Base-by-base conservation (phyloP, 2,329 filamentous ascomycete genomes). In the Aaosphaeria arxii region DNA sequence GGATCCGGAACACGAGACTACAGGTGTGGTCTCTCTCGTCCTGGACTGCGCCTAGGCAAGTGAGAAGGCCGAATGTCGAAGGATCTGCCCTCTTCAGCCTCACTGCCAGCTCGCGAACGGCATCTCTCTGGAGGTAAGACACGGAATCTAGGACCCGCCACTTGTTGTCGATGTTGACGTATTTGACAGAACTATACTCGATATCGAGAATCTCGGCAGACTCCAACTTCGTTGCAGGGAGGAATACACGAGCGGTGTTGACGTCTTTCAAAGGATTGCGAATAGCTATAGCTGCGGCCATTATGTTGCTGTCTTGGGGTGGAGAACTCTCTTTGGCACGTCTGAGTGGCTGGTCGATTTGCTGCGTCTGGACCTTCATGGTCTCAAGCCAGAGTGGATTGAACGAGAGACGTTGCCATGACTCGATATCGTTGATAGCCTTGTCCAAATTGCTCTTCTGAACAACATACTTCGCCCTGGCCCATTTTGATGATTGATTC, bases 11-110 rank as follows among this genome's bases (percentile, higher is more conserved):
- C 6, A 56, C 36, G n/a, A 46, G 29, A 7, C n/a, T 42, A 11
- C 11, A 17, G 7, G n/a, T 9, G 7, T 36, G 33, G 7, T 39
- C 13, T 5, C 11, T 42, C 11, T 13, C 11, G n/a, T 13, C 42
- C 33, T 55, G 58, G 6, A 62, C 48, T 11, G 63, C 51, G 1
- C 66, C 69, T 30, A 61, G 53, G 53, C 66, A 70, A 11, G 45
- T 48, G 2, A 66, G 53, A 4, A 69, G 53, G 2, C 66, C 63
- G 38, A 67, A 71, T 4, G 50, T 51, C 4, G 51, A 38, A 1
- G 66, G 61, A 36, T 69, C 61, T 31, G 56, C 51, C 6, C 53
- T 50, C 24, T 47, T 51, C 3, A 70, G 50, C 47, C 55, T 54
- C 28, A 44, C 47, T 7, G 62, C 57, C 4, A 66, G 50, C 33